A percentile compares a stretch with the other conserved stretches of the same genome.
These are phyloP conservation scores for Venturia pyrina DNA, from an alignment of 2,329 filamentous ascomycete species.

Conservation along the genomic window DNA sequence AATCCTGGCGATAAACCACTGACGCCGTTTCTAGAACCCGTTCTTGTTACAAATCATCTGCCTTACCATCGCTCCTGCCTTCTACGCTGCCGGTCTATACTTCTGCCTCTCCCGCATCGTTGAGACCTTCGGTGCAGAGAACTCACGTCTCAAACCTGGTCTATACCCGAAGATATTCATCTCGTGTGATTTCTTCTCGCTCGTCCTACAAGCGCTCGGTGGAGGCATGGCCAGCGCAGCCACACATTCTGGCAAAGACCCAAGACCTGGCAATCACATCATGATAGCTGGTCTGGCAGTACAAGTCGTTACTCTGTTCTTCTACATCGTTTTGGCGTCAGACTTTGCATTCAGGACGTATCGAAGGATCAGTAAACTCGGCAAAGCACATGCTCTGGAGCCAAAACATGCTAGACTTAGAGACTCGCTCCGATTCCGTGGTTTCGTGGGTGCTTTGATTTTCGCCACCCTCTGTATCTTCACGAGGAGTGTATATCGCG, in stretches of 20 bases:
- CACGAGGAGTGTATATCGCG: slow-evolving; percentile 54
- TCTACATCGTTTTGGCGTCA: slow-evolving; percentile 31
- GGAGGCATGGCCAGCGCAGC: slow-evolving; percentile 32
- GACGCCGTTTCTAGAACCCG: slow-evolving; percentile 30
- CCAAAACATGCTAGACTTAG: slow-evolving; percentile 25
- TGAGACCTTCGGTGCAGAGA: slow-evolving; percentile 27
- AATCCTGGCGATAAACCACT: not conserved
- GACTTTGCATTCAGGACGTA: slow-evolving; percentile 22
- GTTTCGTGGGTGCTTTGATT: slow-evolving; percentile 45
- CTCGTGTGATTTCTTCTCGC: slow-evolving; percentile 36
- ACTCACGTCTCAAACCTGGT: slow-evolving; percentile 33
- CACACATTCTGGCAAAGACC: slow-evolving; percentile 21
- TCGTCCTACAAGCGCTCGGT: slow-evolving; percentile 35
- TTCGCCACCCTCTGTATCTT: slow-evolving; percentile 55
- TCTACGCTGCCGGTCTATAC: slow-evolving; percentile 55
- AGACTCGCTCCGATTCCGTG: slow-evolving; percentile 36
- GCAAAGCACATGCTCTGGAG: slow-evolving; percentile 18
- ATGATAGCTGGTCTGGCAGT: slow-evolving; percentile 36
- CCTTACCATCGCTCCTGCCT: slow-evolving; percentile 47
- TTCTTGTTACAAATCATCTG: slow-evolving; percentile 61
- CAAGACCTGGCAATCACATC: slow-evolving; percentile 31
- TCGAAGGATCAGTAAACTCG: not conserved
- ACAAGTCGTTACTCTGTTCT: slow-evolving; percentile 33
- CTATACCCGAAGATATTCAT: slow-evolving; percentile 43
- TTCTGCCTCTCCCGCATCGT: slow-evolving; percentile 44